Conservation (phyloP, 371 early-diverging fungal species). For the Mucor velutinosus region DNA sequence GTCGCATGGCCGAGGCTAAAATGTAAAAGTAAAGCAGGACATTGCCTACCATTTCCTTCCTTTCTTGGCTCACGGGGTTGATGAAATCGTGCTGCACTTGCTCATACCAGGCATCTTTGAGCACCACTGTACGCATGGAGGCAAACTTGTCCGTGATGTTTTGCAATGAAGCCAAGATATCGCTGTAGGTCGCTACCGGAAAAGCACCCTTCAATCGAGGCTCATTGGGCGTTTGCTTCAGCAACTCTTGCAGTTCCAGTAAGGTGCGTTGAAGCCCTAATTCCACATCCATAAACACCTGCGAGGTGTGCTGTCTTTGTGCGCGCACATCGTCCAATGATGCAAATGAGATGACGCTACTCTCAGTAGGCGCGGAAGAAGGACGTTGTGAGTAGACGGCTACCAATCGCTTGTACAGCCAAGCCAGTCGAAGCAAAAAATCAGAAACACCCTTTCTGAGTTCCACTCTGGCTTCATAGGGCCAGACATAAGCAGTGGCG, state of each 20-base stretch:
- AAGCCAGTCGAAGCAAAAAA: conserved; percentile 63
- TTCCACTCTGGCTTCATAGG: conserved; percentile 82
- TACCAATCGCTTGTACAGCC: conserved; percentile 72
- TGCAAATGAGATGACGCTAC: conserved; percentile 27
- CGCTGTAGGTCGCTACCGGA: conserved; percentile 66
- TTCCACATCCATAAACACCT: conserved; percentile 70
- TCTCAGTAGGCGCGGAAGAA: not conserved
- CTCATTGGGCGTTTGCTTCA: conserved; percentile 77
- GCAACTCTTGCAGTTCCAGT: conserved; percentile 60
- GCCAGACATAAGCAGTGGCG: conserved; percentile 74
- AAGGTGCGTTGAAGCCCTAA: conserved; percentile 69
- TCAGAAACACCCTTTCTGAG: conserved; percentile 71
- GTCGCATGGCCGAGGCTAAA: conserved; percentile 74
- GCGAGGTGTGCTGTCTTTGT: conserved; percentile 32
- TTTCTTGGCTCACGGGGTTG: conserved; percentile 57
- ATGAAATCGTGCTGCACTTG: conserved; percentile 59
- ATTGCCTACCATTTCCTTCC: conserved; percentile 72
- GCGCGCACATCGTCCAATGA: conserved; percentile 45
- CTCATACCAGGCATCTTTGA: conserved; percentile 64
- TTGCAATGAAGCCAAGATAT: conserved; percentile 71
- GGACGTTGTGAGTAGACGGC: conserved; percentile 47
- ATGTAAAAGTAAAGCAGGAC: conserved; percentile 81
- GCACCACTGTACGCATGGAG: conserved; percentile 68
- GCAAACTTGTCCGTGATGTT: conserved; percentile 76
- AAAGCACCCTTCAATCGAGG: conserved; percentile 86